A percentile compares a stretch with the other conserved stretches of the same genome.
Conservation (phyloP, 73 alveolate genomes). For the Blepharisma japonicum region DNA sequence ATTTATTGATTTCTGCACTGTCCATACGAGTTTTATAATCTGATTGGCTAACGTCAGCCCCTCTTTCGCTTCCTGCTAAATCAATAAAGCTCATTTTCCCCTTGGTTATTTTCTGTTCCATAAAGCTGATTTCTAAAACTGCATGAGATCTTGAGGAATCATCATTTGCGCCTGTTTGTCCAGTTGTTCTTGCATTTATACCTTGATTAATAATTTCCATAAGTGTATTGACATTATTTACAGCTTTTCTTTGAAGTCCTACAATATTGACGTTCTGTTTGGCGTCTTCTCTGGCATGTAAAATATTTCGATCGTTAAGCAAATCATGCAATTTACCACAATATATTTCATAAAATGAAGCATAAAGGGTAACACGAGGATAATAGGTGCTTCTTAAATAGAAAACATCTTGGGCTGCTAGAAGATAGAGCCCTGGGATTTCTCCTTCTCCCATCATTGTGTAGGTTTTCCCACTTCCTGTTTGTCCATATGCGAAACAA, state of each 20-base stretch:
- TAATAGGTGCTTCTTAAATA: slow-evolving; percentile 40
- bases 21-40: slow-evolving; percentile 97
- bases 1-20: slow-evolving; percentile 99
- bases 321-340: slow-evolving; percentile 99
- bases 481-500: slow-evolving; percentile 91
- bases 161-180: slow-evolving; percentile 58
- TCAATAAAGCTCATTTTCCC: slow-evolving; percentile 97
- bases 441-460: slow-evolving; percentile 73
- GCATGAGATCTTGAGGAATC: slow-evolving; percentile 72
- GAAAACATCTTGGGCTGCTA: slow-evolving; percentile 96
- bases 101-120: slow-evolving; percentile 43
- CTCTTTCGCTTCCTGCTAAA: slow-evolving; percentile 99
- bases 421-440: slow-evolving; percentile 95
- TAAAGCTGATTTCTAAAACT: slow-evolving; percentile 42
- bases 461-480: slow-evolving; percentile 89
- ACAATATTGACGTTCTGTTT: slow-evolving; percentile 95
- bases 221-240: slow-evolving; percentile 62
- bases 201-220: slow-evolving; percentile 81
- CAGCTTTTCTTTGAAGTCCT: slow-evolving; percentile 85
- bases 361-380: slow-evolving; percentile 69
- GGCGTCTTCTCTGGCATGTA: slow-evolving; percentile 98
- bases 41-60: slow-evolving; percentile 74
- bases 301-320: slow-evolving; percentile 85
- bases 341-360: slow-evolving; percentile 98
- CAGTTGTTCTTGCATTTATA: slow-evolving; percentile 71